These are phyloP conservation scores for Tetradesmus obliquus DNA, from an alignment of 139 green algal genomes.

Conservation along the genomic window DNA sequence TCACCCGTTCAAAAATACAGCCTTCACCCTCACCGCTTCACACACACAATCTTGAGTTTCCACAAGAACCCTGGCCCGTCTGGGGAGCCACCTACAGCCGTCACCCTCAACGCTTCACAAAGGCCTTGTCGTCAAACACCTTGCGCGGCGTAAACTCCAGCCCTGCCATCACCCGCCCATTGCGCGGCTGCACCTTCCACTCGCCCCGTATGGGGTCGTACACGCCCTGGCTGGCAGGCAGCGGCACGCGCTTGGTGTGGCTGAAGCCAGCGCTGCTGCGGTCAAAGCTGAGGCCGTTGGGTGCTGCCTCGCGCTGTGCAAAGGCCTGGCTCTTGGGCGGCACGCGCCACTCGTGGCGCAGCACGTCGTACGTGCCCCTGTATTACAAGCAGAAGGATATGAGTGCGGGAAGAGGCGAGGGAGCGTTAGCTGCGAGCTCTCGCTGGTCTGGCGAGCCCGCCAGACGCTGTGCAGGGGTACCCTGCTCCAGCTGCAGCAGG, in stretches of 20 bases:
- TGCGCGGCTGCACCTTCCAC: background rate
- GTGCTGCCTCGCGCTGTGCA: background rate
- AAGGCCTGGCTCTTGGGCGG: background rate
- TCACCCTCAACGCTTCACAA: background rate
- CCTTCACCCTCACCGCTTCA: no score
- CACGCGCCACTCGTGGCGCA: background rate
- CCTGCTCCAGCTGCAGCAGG: no score
- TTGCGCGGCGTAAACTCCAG: background rate
- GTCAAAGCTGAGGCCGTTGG: conserved; percentile 9
- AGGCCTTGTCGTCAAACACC: background rate
- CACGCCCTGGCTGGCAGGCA: background rate
- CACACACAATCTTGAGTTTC: no score
- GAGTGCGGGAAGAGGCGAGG: no score
- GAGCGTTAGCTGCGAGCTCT: no score
- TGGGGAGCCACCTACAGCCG: no score
- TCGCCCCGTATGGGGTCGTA: background rate
- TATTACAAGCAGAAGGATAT: background rate
- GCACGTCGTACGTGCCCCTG: conserved; percentile 10
- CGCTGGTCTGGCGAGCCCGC: no score
- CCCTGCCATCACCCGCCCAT: background rate
- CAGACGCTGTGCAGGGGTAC: no score
- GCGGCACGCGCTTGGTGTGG: background rate
- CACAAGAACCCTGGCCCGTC: no score
- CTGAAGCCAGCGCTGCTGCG: background rate
- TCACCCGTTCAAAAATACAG: background rate